Conservation (phyloP, 495 filamentous ascomycete species). For the Aspergillus baeticus region DNA sequence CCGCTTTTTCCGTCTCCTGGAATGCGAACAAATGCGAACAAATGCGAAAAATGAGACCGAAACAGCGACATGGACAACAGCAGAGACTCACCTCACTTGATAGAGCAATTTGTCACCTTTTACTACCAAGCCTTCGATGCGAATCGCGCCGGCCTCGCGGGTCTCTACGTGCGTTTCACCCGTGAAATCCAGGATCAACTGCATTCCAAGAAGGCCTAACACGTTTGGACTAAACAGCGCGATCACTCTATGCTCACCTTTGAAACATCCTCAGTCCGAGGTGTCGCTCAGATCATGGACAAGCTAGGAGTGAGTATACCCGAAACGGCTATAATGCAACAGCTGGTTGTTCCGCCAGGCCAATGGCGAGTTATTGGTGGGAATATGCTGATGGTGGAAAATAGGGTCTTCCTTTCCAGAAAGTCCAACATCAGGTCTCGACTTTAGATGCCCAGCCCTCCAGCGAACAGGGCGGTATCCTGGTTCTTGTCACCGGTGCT, state of each 20-base stretch:
- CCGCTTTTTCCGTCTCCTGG: neutral
- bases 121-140: constrained; percentile 87
- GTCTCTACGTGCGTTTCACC: constrained; percentile 69
- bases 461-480: constrained; percentile 57
- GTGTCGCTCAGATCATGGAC: constrained; percentile 61
- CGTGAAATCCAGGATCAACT: neutral
- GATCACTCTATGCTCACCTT: constrained; percentile 92
- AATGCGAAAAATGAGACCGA: neutral
- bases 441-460: constrained; percentile 78
- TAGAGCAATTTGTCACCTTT: constrained; percentile 80
- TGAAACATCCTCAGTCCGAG: constrained; percentile 62
- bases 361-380: neutral
- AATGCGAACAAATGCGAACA: neutral
- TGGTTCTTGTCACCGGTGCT: constrained; percentile 82
- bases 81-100: constrained; percentile 22
- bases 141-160: constrained; percentile 56
- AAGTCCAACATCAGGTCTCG: constrained; percentile 66
- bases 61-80: neutral
- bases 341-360: neutral
- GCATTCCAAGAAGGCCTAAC: neutral
- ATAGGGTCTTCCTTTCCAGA: constrained; percentile 67
- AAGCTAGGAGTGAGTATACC: constrained; percentile 67
- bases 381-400: constrained; percentile 8
- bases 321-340: neutral
- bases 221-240: constrained; percentile 52